phyloP scores from a whole-genome alignment of 768 basidiomycete species.

The Lyophyllum decastes region DNA sequence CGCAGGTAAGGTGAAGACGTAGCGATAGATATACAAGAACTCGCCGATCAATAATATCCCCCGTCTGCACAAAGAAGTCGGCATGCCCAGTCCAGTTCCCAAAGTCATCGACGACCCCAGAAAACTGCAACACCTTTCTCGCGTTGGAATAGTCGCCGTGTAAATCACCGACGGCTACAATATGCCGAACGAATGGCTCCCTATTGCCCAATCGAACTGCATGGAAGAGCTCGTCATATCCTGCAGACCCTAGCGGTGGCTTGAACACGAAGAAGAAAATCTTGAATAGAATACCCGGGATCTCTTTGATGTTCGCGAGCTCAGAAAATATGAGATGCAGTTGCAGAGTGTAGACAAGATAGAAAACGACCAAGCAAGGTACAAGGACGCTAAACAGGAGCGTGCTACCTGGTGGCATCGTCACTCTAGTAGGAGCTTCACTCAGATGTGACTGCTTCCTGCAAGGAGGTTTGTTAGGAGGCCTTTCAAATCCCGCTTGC shows the following conservation, averaged over 20 bases:
- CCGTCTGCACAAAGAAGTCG: slow-evolving; percentile 92
- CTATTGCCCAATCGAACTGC: background rate
- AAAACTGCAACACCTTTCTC: slow-evolving; percentile 76
- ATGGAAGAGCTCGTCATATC: slow-evolving; percentile 5
- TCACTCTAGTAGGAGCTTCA: background rate
- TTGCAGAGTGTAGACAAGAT: slow-evolving; percentile 21
- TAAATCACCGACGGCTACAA: slow-evolving; percentile 90
- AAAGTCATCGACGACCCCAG: slow-evolving; percentile 68
- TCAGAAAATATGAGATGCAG: slow-evolving; percentile 19
- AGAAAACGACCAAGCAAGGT: slow-evolving; percentile 16
- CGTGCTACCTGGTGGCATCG: background rate
- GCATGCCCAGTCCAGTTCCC: slow-evolving; percentile 83
- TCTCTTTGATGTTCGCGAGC: slow-evolving; percentile 8
- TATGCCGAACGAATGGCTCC: slow-evolving; percentile 48
- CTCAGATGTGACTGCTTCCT: no score
- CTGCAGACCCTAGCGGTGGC: slow-evolving; percentile 11
- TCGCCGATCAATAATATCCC: slow-evolving; percentile 92
- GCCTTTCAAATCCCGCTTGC: no score
- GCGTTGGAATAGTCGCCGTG: slow-evolving; percentile 89
- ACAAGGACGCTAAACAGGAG: slow-evolving; percentile 16
- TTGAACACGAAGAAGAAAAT: slow-evolving; percentile 13
- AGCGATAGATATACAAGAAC: slow-evolving; percentile 12
- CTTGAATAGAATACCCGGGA: slow-evolving; percentile 1
- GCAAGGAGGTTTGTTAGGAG: no score
- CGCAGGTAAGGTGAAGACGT: background rate